Evolutionary conservation across 2,329 filamentous ascomycete genomes (phyloP).

Genomic region (Chaetomium globosum): DNA sequence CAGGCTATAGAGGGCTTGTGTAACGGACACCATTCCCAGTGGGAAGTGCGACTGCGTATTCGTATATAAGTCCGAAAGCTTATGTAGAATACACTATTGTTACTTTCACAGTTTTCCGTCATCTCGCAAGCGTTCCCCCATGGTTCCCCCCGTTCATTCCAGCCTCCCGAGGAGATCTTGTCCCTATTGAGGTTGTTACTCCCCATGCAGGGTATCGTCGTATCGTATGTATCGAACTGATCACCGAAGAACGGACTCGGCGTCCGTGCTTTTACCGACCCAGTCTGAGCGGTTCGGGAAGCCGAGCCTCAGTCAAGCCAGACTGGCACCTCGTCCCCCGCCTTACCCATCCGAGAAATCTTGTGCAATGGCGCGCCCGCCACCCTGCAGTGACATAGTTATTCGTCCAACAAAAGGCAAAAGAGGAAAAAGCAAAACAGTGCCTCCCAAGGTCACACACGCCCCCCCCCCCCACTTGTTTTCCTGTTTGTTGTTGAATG

Average conservation of each 20-base stretch:
- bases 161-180: constrained; percentile 10
- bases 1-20: background rate
- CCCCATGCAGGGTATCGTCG: constrained; percentile 6
- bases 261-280: constrained; percentile 24
- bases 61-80: background rate
- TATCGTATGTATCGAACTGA: constrained; percentile 5
- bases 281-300: constrained; percentile 32
- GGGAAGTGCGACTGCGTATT: background rate
- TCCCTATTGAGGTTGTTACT: constrained; percentile 4
- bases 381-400: too few species aligned
- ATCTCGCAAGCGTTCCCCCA: background rate
- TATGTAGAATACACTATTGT: too few species aligned
- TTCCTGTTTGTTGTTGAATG: constrained; percentile 13
- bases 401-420: constrained; percentile 4
- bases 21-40: background rate
- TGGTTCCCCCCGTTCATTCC: background rate
- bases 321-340: constrained; percentile 22
- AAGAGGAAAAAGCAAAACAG: constrained; percentile 22
- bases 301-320: constrained; percentile 30
- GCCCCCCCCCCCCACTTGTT: constrained; percentile 10
- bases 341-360: constrained; percentile 21
- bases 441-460: background rate
- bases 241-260: background rate
- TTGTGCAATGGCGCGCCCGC: background rate
- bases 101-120: background rate